Base-by-base conservation (phyloP, 1,139 yeast genomes). In the Nakaseomyces nivariensis region DNA sequence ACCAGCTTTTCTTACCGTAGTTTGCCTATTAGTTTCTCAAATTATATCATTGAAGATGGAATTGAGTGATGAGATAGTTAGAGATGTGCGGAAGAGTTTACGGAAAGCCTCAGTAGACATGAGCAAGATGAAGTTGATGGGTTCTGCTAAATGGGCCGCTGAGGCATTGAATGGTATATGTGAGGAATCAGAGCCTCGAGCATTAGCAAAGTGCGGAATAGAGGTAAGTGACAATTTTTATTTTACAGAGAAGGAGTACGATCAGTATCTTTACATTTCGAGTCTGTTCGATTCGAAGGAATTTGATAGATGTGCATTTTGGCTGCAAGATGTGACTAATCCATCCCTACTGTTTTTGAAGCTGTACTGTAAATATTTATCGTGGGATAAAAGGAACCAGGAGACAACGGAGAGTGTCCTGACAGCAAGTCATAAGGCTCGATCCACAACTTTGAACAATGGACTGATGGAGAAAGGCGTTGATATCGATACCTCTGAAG, bases 211-310 rank as follows among this genome's bases (percentile, higher is more conserved):
- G 7, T 8, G 36, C n/a, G 13, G n/a, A 5, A 3, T 11, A 10
- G 36, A 33, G 36, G 7, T n/a, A 3, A 6, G 41, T 27, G 46
- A 40, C 36, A 46, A 48, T 33, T 45, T 45, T 10, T 54, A 51
- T 4, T 52, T 55, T 45, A 58, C 57, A 26, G 62, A 60, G 29
- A 51, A 70, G 11, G 84, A 79, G 41, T 63, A 66, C 47, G 75
- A 75, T 48, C 67, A 67, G 53, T 67, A 81, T 41, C 59, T 79
- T 10, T 69, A 88, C 31, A 97, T 95, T 0, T 79, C 81, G 51
- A 66, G 87, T 0, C 83, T 85, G 59, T 88, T 92, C 70, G 84
- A 81, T 59, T 81, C 90, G 61, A 83, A 85, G 58, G 98, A 92
- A 64, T 90, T 83, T 62, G 94, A 84, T 52, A 70, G 98, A 34